Evolutionary conservation across 2,329 filamentous ascomycete genomes (phyloP).

Genomic region (Fusarium sp.): DNA sequence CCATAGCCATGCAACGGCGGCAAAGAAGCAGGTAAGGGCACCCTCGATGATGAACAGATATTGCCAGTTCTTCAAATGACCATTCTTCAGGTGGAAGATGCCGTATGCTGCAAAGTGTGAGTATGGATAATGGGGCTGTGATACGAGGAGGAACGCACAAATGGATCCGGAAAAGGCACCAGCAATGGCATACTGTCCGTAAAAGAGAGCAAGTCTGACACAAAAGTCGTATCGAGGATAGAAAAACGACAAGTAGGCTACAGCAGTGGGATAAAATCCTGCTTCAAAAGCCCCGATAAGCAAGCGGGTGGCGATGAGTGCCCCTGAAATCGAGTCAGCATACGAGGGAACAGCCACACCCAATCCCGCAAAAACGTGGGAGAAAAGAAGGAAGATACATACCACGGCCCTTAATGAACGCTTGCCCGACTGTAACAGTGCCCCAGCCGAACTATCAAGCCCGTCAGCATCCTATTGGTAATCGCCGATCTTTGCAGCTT

Average conservation of each 20-base stretch:
- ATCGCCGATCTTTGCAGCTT: background rate
- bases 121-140: background rate
- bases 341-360: background rate
- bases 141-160: conserved; percentile 23
- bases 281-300: conserved; percentile 45
- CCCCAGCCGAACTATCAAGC: conserved; percentile 42
- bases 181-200: conserved; percentile 44
- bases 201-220: conserved; percentile 44
- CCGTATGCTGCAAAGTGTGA: conserved; percentile 39
- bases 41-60: conserved; percentile 80
- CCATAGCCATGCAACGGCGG: conserved; percentile 43
- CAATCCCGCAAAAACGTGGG: background rate
- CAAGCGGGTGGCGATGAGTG: conserved; percentile 42
- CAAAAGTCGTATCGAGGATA: conserved; percentile 43
- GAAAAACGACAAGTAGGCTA: conserved; percentile 44
- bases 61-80: conserved; percentile 67
- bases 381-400: conserved; percentile 4
- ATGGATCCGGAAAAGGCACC: conserved; percentile 46
- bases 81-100: conserved; percentile 41
- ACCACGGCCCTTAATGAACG: conserved; percentile 43
- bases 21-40: conserved; percentile 50
- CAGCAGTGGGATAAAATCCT: conserved; percentile 46
- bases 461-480: conserved; percentile 14
- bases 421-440: conserved; percentile 41
- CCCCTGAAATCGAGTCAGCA: conserved; percentile 30